Base-by-base conservation (phyloP, 2,329 filamentous ascomycete species). In the Fusarium oxysporum region DNA sequence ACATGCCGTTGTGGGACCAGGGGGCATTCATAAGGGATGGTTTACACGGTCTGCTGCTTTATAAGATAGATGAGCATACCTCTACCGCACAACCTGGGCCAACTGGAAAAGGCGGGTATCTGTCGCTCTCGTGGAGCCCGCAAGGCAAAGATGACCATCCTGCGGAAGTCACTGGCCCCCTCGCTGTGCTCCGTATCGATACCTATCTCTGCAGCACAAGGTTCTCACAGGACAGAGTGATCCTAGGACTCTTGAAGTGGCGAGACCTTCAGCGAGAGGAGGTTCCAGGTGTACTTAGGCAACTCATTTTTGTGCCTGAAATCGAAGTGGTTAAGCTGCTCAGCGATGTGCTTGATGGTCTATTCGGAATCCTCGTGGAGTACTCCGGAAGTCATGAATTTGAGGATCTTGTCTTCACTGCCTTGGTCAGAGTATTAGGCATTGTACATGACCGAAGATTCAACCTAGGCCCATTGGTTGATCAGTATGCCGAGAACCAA, bases 321-420 rank as follows among this genome's bases (percentile, higher is more conserved):
- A 97, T 98, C 62, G 97, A 99, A 82, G 93, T 99, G 38, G 96
- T 99, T 70, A 99, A 98, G 84, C 88, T 98, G 45, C 85, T 98
- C 12, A 92, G 90, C 71, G 93, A 97, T 76, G 95, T 98, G 2
- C 92, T 99, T 59, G 94, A 97, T 80, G 91, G 94, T 0, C 88
- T 99, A 2, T 99, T 99, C 79, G 92, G 94, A 10, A 95, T 98
- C 33, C 85, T 98, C 33, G 93, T 97, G 35, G 95, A 98, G 76
- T 92, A 97, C 78, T 91, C 94, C n/a, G 94, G 94, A 14, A 94
- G 94, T 73, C 94, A 97, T 72, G 94, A 97, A 78, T 95, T 95
- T 71, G 96, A 98, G 78, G 96, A 98, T 78, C 83, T 97, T 21
- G 92, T 98, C 4, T 98, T 99, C 81, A 94, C 93, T 55, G 93